These are phyloP conservation scores for Picea sitchensis DNA, from an alignment of 75 land plant species.

Conservation along the genomic window DNA sequence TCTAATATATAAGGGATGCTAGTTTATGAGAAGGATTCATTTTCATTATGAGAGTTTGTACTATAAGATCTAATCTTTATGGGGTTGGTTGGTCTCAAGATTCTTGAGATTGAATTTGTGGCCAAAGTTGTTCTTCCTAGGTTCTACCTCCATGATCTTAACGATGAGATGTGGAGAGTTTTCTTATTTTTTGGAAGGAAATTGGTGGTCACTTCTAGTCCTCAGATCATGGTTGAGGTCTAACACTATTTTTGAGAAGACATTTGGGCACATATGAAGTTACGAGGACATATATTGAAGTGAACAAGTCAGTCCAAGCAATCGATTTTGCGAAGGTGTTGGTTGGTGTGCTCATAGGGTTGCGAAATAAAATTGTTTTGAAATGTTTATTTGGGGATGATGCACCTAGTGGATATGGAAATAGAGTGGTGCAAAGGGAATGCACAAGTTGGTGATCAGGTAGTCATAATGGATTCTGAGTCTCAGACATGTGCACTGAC, in stretches of 20 bases:
- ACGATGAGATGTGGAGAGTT: slow-evolving; percentile 64
- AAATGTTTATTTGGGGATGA: slow-evolving; percentile 31
- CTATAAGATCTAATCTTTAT: slow-evolving; percentile 46
- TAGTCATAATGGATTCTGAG: too few species aligned
- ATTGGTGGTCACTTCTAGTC: slow-evolving; percentile 64
- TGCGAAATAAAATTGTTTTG: slow-evolving; percentile 18
- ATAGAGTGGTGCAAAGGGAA: too few species aligned
- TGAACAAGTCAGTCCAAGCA: slow-evolving; percentile 57
- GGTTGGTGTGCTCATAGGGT: slow-evolving; percentile 18
- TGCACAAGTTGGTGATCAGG: too few species aligned
- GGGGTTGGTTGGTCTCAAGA: slow-evolving; percentile 46
- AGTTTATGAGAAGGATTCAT: slow-evolving; percentile 40
- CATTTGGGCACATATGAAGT: slow-evolving; percentile 75
- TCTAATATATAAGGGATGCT: slow-evolving; percentile 76
- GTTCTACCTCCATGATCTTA: slow-evolving; percentile 77
- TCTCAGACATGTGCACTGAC: too few species aligned
- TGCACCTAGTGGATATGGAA: slow-evolving; percentile 12
- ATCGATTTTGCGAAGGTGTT: slow-evolving; percentile 55
- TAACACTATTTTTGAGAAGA: slow-evolving; percentile 46
- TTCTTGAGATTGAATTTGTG: slow-evolving; percentile 64
- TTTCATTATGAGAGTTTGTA: slow-evolving; percentile 50
- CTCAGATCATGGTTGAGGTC: slow-evolving; percentile 81
- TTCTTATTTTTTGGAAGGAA: slow-evolving; percentile 48
- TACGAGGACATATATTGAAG: slow-evolving; percentile 64
- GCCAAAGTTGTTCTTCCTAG: slow-evolving; percentile 90